phyloP scores from a whole-genome alignment of 495 filamentous ascomycete species.

The Penicillium atrosanguineum region DNA sequence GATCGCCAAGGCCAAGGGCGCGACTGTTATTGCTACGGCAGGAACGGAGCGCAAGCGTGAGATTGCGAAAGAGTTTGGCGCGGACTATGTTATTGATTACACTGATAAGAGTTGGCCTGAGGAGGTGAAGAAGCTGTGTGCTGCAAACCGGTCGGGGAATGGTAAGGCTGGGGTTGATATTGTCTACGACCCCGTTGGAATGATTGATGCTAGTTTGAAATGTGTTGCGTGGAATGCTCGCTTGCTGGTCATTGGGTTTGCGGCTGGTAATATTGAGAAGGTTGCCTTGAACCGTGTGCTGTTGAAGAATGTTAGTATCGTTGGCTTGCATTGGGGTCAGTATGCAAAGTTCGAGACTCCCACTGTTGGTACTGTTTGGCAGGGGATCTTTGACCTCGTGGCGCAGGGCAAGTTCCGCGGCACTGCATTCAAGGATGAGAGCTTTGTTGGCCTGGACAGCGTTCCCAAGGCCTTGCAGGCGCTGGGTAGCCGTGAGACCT shows the following conservation, averaged over 20 bases:
- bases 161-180: constrained; percentile 75
- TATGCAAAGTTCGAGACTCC: constrained; percentile 73
- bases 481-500: constrained; percentile 77
- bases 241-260: constrained; percentile 85
- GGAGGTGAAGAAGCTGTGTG: constrained; percentile 66
- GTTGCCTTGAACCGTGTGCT: constrained; percentile 87
- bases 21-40: constrained; percentile 86
- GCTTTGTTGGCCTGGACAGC: constrained; percentile 77
- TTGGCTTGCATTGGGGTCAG: constrained; percentile 89
- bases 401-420: constrained; percentile 73
- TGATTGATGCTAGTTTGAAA: constrained; percentile 80
- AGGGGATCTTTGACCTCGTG: constrained; percentile 75
- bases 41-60: constrained; percentile 73
- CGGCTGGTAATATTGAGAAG: constrained; percentile 86
- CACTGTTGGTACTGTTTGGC: constrained; percentile 72
- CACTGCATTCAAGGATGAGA: constrained; percentile 77
- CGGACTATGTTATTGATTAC: constrained; percentile 82
- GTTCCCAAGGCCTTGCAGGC: constrained; percentile 74
- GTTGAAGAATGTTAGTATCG: constrained; percentile 88
- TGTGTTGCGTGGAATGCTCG: constrained; percentile 90
- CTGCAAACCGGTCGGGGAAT: constrained; percentile 53
- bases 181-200: constrained; percentile 84
- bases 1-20: constrained; percentile 86
- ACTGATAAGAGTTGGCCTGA: constrained; percentile 69
- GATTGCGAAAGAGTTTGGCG: constrained; percentile 75